Evolutionary conservation across 1,284 basidiomycete genomes (phyloP), one percentile per base, ranked within the genome.

Genomic region (Cutaneotrichosporon sp.): DNA sequence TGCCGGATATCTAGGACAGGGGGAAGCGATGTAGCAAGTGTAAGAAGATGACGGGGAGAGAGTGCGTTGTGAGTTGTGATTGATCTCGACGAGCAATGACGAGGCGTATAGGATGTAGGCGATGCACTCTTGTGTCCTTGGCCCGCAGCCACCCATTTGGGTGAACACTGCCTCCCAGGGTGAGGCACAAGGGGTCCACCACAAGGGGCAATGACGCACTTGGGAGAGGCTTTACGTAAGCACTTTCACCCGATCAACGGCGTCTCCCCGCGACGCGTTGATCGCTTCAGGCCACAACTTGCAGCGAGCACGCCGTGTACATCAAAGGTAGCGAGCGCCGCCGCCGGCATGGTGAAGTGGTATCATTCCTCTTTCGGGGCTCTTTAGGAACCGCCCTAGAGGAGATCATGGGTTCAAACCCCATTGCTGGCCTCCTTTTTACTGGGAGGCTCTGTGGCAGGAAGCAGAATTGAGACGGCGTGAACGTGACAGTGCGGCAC

Each of bases 351-450:
- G 42, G 42, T 43, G 42, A 30, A 43, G 42, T 30, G 42, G 42
- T 43, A 43, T 43, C 42, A 43, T 26, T 23, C 42, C 30, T 33
- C 42, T 33, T 43, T 43, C 42, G 42, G 42, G 42, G 42, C 30
- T 23, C 23, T 23, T 18, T n/a, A 23, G 30, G 42, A 30, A 14
- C 42, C 26, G n/a, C 26, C 23, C 17, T 43, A 33, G 42, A 33
- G 30, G 42, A 43, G 42, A 26, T 43, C 42, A 18, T 43, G 26
- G 42, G 42, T 43, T 43, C 42, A 43, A 43, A 30, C 42, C 42
- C 42, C 40, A 41, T 22, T 21, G 40, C 21, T 41, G 21, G 40
- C 40, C 40, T 15, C 15, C 36, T 21, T 22, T 41, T 41, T 41
- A 22, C 14, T 14, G 33, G 33, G 33, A 34, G 34, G 10, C 34